A percentile compares a stretch with the other conserved stretches of the same genome.
These are phyloP conservation scores for Noccaea bulbosa DNA, from an alignment of 345 rosid species.

Conservation along the genomic window DNA sequence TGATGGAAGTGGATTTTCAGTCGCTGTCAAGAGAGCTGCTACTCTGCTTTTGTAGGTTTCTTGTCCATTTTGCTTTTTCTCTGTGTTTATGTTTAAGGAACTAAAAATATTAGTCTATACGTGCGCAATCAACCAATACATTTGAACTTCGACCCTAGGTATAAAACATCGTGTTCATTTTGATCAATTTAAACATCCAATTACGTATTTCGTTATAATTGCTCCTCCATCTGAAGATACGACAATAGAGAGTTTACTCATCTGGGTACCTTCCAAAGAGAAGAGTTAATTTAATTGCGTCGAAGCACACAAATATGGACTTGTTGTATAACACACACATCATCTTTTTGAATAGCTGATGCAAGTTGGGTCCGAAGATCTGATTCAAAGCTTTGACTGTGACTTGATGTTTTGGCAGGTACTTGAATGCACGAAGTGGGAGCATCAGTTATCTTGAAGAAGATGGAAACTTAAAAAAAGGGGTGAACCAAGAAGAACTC, in stretches of 20 bases:
- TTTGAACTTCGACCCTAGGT: conserved; percentile 5
- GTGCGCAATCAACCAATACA: background rate
- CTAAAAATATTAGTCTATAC: background rate
- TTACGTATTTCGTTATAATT: background rate
- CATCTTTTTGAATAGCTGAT: conserved; percentile 15
- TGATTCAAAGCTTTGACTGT: conserved; percentile 11
- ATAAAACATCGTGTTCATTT: background rate
- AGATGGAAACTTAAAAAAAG: conserved; percentile 33
- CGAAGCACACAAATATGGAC: background rate
- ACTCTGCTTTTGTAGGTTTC: conserved; percentile 76
- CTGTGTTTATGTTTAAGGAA: conserved; percentile 33
- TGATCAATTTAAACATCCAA: conserved; percentile 2
- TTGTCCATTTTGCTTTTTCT: conserved; percentile 43
- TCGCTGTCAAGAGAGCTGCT: conserved; percentile 75
- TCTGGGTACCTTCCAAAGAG: conserved; percentile 7
- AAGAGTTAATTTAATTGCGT: background rate
- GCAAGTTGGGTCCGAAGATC: conserved; percentile 13
- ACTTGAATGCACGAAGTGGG: conserved; percentile 58
- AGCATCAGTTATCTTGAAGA: conserved; percentile 47
- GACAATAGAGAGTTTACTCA: background rate
- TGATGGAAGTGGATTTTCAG: conserved; percentile 75
- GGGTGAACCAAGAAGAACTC: conserved; percentile 46
- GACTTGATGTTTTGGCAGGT: conserved; percentile 53
- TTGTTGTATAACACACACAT: conserved; percentile 1
- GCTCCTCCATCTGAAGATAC: background rate